Evolutionary conservation across 1,284 basidiomycete genomes (phyloP).

Genomic region (Ganoderma sp.): DNA sequence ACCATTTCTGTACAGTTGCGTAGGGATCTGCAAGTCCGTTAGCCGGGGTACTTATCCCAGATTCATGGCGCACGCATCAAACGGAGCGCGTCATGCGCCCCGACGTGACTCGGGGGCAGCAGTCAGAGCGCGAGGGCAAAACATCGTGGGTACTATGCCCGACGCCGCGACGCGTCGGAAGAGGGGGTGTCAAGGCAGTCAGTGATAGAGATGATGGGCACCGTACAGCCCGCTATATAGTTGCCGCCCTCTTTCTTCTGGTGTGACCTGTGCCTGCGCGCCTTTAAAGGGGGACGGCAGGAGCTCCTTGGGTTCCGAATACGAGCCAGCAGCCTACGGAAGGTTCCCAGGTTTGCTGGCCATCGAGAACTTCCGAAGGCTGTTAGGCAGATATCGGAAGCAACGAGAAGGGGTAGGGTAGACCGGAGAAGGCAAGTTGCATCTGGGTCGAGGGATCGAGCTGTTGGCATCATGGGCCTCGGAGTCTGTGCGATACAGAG

Average conservation of each 20-base stretch:
- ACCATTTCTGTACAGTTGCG: slow-evolving; percentile 8
- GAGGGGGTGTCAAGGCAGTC: not conserved
- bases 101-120: not conserved
- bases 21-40: slow-evolving; percentile 7
- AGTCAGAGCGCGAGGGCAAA: not conserved
- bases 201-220: slow-evolving; percentile 6
- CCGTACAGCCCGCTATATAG: slow-evolving; percentile 9
- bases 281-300: slow-evolving; percentile 2
- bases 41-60: not conserved
- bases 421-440: slow-evolving; percentile 1
- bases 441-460: not conserved
- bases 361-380: not conserved
- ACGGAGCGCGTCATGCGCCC: not conserved
- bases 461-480: slow-evolving; percentile 4
- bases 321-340: not conserved
- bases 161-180: slow-evolving; percentile 6
- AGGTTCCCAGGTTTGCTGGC: slow-evolving; percentile 5
- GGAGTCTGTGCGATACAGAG: not conserved
- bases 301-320: slow-evolving; percentile 4
- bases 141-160: not conserved
- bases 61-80: not conserved
- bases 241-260: slow-evolving; percentile 8
- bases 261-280: not conserved
- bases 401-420: not conserved
- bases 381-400: slow-evolving; percentile 4